A percentile compares a stretch with the other conserved stretches of the same genome.
phyloP scores from a whole-genome alignment of 768 basidiomycete genomes.

The Kockovaella imperatae region DNA sequence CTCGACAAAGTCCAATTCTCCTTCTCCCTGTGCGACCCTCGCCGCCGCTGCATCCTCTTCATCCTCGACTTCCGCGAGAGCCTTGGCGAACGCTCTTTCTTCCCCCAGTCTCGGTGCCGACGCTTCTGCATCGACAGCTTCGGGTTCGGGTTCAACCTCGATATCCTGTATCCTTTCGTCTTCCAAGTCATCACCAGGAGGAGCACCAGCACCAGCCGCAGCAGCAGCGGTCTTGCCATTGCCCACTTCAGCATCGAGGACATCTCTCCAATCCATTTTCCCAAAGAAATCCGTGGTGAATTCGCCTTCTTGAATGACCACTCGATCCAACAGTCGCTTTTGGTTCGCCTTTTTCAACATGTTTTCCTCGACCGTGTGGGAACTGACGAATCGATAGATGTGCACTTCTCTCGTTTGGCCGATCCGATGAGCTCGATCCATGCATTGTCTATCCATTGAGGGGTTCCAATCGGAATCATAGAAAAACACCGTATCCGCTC shows the following conservation, averaged over 20 bases:
- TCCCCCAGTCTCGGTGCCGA: constrained; percentile 15
- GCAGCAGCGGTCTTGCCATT: constrained; percentile 9
- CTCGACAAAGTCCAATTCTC: constrained; percentile 71
- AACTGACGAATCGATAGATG: constrained; percentile 77
- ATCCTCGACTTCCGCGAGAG: constrained; percentile 79
- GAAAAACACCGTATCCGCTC: constrained; percentile 48
- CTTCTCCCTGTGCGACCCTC: constrained; percentile 67
- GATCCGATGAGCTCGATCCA: constrained; percentile 47
- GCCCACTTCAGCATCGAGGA: constrained; percentile 64
- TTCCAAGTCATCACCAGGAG: constrained; percentile 6
- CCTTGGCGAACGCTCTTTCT: constrained; percentile 50
- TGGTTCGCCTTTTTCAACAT: constrained; percentile 97
- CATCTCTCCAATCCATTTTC: constrained; percentile 67
- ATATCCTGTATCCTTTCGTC: constrained; percentile 33
- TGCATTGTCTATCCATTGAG: constrained; percentile 49
- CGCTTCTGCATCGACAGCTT: constrained; percentile 12
- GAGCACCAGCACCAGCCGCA: constrained; percentile 1
- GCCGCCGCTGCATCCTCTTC: constrained; percentile 79
- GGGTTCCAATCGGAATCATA: constrained; percentile 50
- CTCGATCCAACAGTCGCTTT: constrained; percentile 79
- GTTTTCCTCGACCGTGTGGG: constrained; percentile 80
- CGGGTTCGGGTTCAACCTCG: constrained; percentile 19
- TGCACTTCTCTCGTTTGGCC: constrained; percentile 57
- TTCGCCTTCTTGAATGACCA: constrained; percentile 88
- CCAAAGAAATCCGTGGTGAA: constrained; percentile 53